These are phyloP conservation scores for Yamadazyma paraphyllophila DNA, from an alignment of 805 yeast genomes.

Conservation along the genomic window DNA sequence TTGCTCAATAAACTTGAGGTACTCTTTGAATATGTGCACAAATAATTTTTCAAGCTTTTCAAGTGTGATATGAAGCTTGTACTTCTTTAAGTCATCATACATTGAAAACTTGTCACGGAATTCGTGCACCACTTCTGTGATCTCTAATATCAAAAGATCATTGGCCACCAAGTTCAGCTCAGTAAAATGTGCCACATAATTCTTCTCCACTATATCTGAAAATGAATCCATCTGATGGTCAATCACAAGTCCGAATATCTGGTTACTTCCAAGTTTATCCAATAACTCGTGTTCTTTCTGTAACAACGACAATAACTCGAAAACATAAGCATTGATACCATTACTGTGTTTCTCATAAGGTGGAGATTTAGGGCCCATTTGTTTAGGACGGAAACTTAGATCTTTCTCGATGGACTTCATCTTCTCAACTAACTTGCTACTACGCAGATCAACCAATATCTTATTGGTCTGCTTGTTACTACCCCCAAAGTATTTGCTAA, in stretches of 20 bases:
- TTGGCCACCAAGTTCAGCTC: constrained; percentile 18
- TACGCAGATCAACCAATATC: constrained; percentile 21
- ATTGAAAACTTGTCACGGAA: constrained; percentile 18
- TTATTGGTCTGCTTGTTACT: constrained; percentile 16
- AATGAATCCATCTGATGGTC: constrained; percentile 12
- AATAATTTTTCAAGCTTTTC: constrained; percentile 5
- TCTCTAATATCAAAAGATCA: constrained; percentile 32
- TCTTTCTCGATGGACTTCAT: constrained; percentile 35
- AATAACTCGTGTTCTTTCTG: constrained; percentile 50
- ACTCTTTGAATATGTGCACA: constrained; percentile 47
- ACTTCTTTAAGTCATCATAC: constrained; percentile 13
- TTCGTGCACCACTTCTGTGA: constrained; percentile 43
- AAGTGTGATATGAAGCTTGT: constrained; percentile 8
- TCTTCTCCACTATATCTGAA: constrained; percentile 11
- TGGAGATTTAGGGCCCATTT: constrained; percentile 16
- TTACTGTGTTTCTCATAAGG: constrained; percentile 63
- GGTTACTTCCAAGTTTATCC: constrained; percentile 24
- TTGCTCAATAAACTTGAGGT: constrained; percentile 54
- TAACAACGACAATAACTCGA: constrained; percentile 48
- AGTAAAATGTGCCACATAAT: constrained; percentile 12
- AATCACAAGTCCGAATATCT: constrained; percentile 7
- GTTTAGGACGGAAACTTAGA: constrained; percentile 29
- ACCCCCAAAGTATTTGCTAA: constrained; percentile 45
- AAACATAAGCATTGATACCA: constrained; percentile 55
- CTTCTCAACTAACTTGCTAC: constrained; percentile 35